Percentiles rank a stretch among this genome's conserved stretches.
Evolutionary conservation across 345 rosid genomes (phyloP).

Genomic region (Turritis glabra): DNA sequence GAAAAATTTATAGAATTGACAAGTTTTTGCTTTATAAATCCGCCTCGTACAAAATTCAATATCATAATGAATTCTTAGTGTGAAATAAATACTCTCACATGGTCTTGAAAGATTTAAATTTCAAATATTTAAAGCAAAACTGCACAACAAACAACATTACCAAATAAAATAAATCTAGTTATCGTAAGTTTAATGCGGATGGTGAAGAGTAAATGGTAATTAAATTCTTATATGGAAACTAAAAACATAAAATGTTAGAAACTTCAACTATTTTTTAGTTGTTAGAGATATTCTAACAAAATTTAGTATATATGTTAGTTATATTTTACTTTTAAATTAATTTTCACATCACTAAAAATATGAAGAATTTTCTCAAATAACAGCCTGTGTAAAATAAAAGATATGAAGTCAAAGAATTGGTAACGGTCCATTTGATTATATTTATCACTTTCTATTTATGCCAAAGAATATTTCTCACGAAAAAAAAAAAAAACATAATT

Average conservation of each 20-base stretch:
- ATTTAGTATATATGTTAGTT: too few relatives aligned
- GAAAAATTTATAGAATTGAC: slow-evolving; percentile 1
- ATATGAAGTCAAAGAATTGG: neutral
- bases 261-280: too few relatives aligned
- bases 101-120: neutral
- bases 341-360: too few relatives aligned
- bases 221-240: neutral
- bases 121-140: neutral
- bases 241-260: neutral
- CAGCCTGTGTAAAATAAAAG: neutral
- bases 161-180: neutral
- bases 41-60: neutral
- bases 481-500: neutral
- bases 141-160: neutral
- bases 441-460: too few relatives aligned
- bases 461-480: too few relatives aligned
- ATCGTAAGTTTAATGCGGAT: neutral
- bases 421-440: neutral
- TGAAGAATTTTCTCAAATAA: too few relatives aligned
- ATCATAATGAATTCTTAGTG: neutral
- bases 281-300: too few relatives aligned
- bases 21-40: neutral
- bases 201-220: neutral
- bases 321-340: too few relatives aligned
- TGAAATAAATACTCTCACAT: neutral